Evolutionary conservation across 257 asterid genomes (phyloP).

Genomic region (Fraxinus americana): DNA sequence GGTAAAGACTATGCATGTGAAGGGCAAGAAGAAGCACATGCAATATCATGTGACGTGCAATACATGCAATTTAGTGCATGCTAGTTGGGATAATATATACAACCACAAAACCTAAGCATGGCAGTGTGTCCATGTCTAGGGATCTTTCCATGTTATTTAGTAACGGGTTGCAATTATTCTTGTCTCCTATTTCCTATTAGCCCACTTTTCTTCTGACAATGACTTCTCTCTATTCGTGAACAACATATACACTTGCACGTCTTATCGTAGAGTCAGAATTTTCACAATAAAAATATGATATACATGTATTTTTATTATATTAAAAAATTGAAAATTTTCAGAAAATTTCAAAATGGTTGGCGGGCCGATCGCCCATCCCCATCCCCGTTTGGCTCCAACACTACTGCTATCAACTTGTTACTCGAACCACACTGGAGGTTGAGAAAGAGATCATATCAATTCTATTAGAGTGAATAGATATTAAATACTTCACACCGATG

Average conservation of each 20-base stretch:
- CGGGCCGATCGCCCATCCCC: too few species aligned
- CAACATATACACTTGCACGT: too few species aligned
- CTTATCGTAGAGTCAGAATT: too few species aligned
- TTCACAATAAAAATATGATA: too few species aligned
- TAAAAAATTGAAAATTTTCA: background rate
- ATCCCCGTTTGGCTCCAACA: background rate
- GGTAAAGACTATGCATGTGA: conserved; percentile 60
- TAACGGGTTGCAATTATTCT: conserved; percentile 54
- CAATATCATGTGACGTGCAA: too few species aligned
- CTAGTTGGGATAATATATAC: conserved; percentile 41
- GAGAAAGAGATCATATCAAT: background rate
- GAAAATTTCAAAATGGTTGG: too few species aligned
- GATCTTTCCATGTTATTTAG: conserved; percentile 92
- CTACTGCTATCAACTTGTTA: background rate
- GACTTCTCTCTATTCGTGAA: background rate
- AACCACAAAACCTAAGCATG: conserved; percentile 28
- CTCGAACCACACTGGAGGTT: too few species aligned
- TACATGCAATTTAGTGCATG: conserved; percentile 26
- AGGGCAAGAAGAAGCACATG: conserved; percentile 70
- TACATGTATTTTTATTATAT: conserved; percentile 6
- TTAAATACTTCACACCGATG: background rate
- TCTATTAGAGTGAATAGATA: background rate
- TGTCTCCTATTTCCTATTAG: conserved; percentile 32
- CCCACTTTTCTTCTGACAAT: conserved; percentile 13
- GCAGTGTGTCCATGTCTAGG: conserved; percentile 69